phyloP scores from a whole-genome alignment of 1,139 yeast species.

The Taiozyma sp. region DNA sequence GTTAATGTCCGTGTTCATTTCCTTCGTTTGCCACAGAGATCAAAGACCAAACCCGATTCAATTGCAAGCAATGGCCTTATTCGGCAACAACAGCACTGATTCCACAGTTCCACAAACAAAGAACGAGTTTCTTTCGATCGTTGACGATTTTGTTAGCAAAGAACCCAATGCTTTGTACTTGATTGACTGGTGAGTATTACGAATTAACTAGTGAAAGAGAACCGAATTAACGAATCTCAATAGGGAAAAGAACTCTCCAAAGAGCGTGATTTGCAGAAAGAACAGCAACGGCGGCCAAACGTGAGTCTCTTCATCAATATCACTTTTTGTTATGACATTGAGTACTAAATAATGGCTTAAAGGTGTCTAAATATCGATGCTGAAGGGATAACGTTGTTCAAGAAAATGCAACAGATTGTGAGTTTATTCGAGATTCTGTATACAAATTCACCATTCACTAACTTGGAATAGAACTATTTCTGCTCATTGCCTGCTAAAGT shows the following conservation, averaged over 20 bases:
- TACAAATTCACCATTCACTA: background rate
- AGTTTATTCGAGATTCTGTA: constrained; percentile 4
- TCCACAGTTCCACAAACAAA: background rate
- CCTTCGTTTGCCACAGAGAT: too few relatives aligned
- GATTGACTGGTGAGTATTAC: constrained; percentile 21
- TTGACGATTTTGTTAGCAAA: constrained; percentile 14
- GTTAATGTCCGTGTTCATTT: background rate
- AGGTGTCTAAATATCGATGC: constrained; percentile 21
- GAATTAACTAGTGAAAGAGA: too few relatives aligned
- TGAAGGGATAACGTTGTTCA: constrained; percentile 20
- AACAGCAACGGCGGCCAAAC: constrained; percentile 23
- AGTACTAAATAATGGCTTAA: background rate
- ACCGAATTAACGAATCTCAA: background rate
- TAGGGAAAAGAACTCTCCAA: constrained; percentile 9
- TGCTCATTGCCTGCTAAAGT: constrained; percentile 23
- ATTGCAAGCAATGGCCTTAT: background rate
- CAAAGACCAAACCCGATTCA: background rate
- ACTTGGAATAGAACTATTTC: constrained; percentile 17
- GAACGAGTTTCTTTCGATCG: constrained; percentile 4
- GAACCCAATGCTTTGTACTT: constrained; percentile 17
- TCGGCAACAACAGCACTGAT: background rate
- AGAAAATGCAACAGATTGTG: constrained; percentile 23
- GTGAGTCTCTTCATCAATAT: constrained; percentile 11
- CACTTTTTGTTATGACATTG: too few relatives aligned
- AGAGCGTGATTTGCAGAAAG: constrained; percentile 23